Base-by-base conservation (phyloP, 2,329 filamentous ascomycete genomes). In the Leptographium flavum region DNA sequence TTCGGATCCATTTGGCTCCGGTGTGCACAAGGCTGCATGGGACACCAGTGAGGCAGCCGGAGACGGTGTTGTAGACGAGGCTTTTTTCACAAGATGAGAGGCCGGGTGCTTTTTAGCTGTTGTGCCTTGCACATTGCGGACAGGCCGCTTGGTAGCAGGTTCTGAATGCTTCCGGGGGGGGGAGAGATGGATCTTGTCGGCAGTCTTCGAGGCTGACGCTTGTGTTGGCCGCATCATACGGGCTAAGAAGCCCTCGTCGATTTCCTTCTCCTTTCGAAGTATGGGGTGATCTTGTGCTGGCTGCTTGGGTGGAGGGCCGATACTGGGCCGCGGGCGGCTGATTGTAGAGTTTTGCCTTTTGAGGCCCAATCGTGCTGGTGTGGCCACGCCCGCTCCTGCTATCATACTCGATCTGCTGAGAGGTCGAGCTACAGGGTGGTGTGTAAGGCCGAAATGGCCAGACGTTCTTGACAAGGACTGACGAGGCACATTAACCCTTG, bases 191-290 rank as follows among this genome's bases (percentile, higher is more conserved):
- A 58, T 58, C 62, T 83, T 86, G 5, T 84, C 81, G 3, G 74
- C 66, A 0, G 73, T 72, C 63, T 85, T 87, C 50, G 70, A 79
- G 9, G 79, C 71, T 5, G 79, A 85, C 0, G 75, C 68, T 38
- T 81, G 74, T 0, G 83, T 88, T 2, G 83, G 83, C 35, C 83
- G 70, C 76, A 81, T 87, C 83, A 88, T 87, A 43, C 83, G 75
- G n/a, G 81, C 82, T 23, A 88, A 64, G 61, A 88, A 88, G 14
- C 76, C 63, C 52, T 84, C 79, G 51, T 85, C 80, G 1, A 82
- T 68, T 17, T 73, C 71, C 39, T 67, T 68, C 23, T 72, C 66
- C 49, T 69, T 67, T 53, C 70, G 71, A 2, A 65, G 59, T 7
- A 68, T 50, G 42, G 71, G 55, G 53, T 67, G 57, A 37, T 70